phyloP scores from a whole-genome alignment of 805 yeast genomes.

The Phaffomyces opuntiae region DNA sequence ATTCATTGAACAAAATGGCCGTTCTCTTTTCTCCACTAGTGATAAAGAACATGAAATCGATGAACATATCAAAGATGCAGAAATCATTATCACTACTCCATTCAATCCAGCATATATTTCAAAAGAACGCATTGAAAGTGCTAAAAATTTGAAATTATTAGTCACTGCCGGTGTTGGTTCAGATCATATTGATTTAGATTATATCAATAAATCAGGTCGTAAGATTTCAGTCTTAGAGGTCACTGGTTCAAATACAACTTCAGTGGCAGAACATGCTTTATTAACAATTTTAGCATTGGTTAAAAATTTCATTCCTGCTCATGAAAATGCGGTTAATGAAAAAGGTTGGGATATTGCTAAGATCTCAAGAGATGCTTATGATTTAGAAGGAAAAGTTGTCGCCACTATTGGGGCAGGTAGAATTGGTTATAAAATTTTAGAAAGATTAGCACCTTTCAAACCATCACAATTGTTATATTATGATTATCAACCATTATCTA shows the following conservation, averaged over 20 bases:
- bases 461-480: constrained; percentile 68
- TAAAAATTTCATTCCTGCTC: constrained; percentile 75
- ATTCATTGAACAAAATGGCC: constrained; percentile 62
- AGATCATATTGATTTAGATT: constrained; percentile 69
- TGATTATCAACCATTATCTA: constrained; percentile 66
- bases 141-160: constrained; percentile 62
- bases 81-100: constrained; percentile 73
- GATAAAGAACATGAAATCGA: constrained; percentile 67
- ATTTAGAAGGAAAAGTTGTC: constrained; percentile 66
- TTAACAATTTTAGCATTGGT: constrained; percentile 67
- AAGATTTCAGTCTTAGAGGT: constrained; percentile 70
- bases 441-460: constrained; percentile 64
- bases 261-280: constrained; percentile 77
- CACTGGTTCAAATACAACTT: constrained; percentile 73
- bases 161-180: constrained; percentile 85
- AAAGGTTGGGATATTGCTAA: constrained; percentile 71
- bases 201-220: constrained; percentile 49
- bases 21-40: constrained; percentile 55
- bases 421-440: constrained; percentile 70
- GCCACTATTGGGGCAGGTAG: constrained; percentile 83
- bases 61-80: constrained; percentile 62
- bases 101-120: constrained; percentile 77
- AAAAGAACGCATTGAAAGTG: constrained; percentile 56
- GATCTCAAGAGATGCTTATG: constrained; percentile 66
- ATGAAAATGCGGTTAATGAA: constrained; percentile 53